Evolutionary conservation across 371 early-diverging fungal genomes (phyloP), one percentile per base, ranked within the genome.

Genomic region (Actinomortierella ambigua): DNA sequence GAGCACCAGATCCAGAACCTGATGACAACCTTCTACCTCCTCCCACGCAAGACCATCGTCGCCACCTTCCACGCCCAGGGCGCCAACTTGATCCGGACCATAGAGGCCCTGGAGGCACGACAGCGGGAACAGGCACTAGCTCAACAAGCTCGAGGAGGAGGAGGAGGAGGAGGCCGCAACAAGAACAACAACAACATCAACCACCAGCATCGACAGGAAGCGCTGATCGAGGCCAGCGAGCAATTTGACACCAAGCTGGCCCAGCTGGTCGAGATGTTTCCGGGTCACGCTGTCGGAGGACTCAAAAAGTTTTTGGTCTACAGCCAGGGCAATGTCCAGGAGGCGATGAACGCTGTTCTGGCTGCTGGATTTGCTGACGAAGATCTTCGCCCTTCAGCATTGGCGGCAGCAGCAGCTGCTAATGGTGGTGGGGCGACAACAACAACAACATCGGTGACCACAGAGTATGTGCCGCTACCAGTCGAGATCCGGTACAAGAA

Each of bases 261-360:
- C 1, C 75, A 75, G n/a, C 39, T 86, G 27, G 48, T 69, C 20
- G 65, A 65, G n/a, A 57, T 82, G 34, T 80, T 85, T 54, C 79
- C 80, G 0, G 77, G 81, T 26, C 75, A 82, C 1, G 69, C 77
- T 23, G 42, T 65, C 1, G 50, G 63, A 5, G 76, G 76, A 8
- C 56, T 85, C 7, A 76, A 79, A 58, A 71, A 73, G 24, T 73
- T 84, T 4, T 60, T 83, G 11, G 59, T 82, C 0, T 82, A 78
- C 44, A 79, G 77, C 5, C 60, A 77, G 8, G 68, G 82, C 39
- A 61, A 75, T 56, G 59, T 78, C 2, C 66, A 80, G 51, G 65
- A 67, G 23, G 84, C 81, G 5, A 71, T 82, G 43, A 81, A 83
- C 29, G 81, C 83, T 41, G 76, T 81, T 22, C 26, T 73, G 57